These are phyloP conservation scores for Wickerhamiella kurtzmanii DNA, from an alignment of 805 yeast species.

Conservation along the genomic window DNA sequence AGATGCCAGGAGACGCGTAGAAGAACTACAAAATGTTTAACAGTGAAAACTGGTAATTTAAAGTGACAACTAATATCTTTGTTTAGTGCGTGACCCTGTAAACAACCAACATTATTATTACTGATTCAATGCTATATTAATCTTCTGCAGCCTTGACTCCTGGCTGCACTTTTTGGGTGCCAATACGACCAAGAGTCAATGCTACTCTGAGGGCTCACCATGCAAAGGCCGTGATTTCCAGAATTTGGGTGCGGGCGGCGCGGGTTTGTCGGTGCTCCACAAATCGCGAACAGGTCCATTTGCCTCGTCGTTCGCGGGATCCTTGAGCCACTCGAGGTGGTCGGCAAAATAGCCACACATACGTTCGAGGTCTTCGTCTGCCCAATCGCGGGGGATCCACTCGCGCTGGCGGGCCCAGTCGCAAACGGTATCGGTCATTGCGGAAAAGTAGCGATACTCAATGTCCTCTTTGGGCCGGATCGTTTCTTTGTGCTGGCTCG, in stretches of 20 bases:
- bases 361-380: conserved; percentile 9
- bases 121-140: too few relatives aligned
- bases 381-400: conserved; percentile 13
- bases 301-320: not conserved
- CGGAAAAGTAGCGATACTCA: conserved; percentile 13
- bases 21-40: too few relatives aligned
- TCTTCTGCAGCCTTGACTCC: too few relatives aligned
- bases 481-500: conserved; percentile 4
- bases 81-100: too few relatives aligned
- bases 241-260: not conserved
- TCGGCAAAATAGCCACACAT: conserved; percentile 10
- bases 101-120: too few relatives aligned
- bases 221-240: not conserved
- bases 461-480: conserved; percentile 9
- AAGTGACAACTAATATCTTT: too few relatives aligned
- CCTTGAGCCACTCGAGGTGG: conserved; percentile 16
- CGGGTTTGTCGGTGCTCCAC: not conserved
- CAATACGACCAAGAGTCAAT: too few relatives aligned
- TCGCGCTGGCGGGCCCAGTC: conserved; percentile 15
- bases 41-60: too few relatives aligned
- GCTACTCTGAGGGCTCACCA: not conserved
- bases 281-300: not conserved
- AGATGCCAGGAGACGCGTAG: too few relatives aligned
- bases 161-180: too few relatives aligned
- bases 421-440: conserved; percentile 13